phyloP scores from a whole-genome alignment of 164 flowering plant species.

The Dillenia suffruticosa region DNA sequence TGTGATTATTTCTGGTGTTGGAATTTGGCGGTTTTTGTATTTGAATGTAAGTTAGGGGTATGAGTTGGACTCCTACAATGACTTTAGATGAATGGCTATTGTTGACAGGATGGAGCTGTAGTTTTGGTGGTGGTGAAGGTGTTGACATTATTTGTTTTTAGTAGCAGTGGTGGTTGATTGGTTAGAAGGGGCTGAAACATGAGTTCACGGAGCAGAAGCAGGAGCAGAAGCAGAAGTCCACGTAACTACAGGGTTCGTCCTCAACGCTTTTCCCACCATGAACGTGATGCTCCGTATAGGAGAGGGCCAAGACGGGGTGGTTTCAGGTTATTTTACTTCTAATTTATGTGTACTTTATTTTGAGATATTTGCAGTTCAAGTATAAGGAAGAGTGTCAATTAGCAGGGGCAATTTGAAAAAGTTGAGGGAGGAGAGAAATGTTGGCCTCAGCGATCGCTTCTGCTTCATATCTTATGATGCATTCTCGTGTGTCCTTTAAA shows the following conservation, averaged over 20 bases:
- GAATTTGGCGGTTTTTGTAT: too few relatives aligned
- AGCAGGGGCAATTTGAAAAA: too few relatives aligned
- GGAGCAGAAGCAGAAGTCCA: slow-evolving; percentile 49
- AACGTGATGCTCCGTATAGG: slow-evolving; percentile 50
- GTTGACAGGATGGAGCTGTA: too few relatives aligned
- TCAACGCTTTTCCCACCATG: slow-evolving; percentile 38
- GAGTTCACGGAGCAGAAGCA: slow-evolving; percentile 38
- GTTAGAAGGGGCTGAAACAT: slow-evolving; percentile 27
- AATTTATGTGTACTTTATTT: slow-evolving; percentile 4
- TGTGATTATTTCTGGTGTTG: too few relatives aligned
- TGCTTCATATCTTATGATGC: not conserved
- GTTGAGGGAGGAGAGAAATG: slow-evolving; percentile 2
- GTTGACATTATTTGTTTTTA: too few relatives aligned
- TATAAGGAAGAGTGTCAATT: not conserved
- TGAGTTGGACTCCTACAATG: too few relatives aligned
- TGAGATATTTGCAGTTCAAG: not conserved
- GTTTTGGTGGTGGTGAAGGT: too few relatives aligned
- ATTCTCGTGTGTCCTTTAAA: not conserved
- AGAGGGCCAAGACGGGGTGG: slow-evolving; percentile 41
- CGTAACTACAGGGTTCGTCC: slow-evolving; percentile 42
- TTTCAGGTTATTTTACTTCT: slow-evolving; percentile 45
- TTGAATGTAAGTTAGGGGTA: too few relatives aligned
- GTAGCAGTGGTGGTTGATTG: slow-evolving; percentile 17
- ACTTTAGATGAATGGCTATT: too few relatives aligned
- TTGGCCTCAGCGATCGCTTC: too few relatives aligned